A percentile compares a stretch with the other conserved stretches of the same genome.
These are phyloP conservation scores for Beta lomatogona DNA, from an alignment of 179 eudicot genomes.

Conservation along the genomic window DNA sequence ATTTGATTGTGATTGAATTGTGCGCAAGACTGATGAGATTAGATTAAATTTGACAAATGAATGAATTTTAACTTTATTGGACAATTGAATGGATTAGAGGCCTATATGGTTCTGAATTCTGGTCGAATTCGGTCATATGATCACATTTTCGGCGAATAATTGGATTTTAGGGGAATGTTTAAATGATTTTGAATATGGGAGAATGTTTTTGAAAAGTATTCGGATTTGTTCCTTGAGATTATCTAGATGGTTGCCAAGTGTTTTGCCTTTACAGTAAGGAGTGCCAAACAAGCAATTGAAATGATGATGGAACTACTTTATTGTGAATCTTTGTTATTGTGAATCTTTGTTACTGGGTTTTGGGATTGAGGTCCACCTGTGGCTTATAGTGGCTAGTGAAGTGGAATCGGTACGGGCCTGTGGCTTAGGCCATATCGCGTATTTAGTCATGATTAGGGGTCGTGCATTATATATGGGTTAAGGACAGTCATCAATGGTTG, in stretches of 20 bases:
- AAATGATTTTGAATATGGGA: neutral
- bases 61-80: neutral
- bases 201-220: neutral
- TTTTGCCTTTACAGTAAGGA: too few species aligned
- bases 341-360: neutral
- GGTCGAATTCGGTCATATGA: neutral
- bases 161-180: too few species aligned
- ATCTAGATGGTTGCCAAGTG: too few species aligned
- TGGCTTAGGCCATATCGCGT: neutral
- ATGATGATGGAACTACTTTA: too few species aligned
- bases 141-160: neutral
- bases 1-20: neutral
- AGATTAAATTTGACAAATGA: too few species aligned
- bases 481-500: slow-evolving; percentile 3
- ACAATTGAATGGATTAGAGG: too few species aligned
- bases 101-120: too few species aligned
- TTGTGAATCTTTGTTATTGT: too few species aligned
- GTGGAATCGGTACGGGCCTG: neutral
- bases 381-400: neutral
- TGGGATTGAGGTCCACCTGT: neutral
- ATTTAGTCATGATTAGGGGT: neutral
- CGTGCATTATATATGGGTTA: neutral
- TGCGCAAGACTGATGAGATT: neutral
- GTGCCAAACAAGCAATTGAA: too few species aligned
- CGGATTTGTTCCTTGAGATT: too few species aligned